Evolutionary conservation across 2,329 filamentous ascomycete genomes (phyloP), one percentile per base, ranked within the genome.

Genomic region (Fusarium camptoceras): DNA sequence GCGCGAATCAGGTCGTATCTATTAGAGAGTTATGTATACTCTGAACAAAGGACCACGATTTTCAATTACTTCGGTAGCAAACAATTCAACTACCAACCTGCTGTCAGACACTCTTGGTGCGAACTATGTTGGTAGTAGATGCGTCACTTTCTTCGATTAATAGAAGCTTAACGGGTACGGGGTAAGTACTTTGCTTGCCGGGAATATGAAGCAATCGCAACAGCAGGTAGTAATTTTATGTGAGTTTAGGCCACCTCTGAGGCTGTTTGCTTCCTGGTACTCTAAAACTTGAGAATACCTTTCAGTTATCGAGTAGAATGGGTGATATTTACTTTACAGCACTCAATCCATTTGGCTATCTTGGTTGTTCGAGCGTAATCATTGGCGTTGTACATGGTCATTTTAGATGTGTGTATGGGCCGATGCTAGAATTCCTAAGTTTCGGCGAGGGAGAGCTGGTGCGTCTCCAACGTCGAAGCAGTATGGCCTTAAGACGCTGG

Each of bases 401-500:
- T n/a, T 37, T 37, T 10, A 37, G 10, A 37, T n/a, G n/a, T 37
- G 18, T 37, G 6, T 34, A 24, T 27, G 39, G 27, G 54, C 27
- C 27, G 37, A 34, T 44, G 49, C 22, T 30, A 30, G 25, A 59
- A 56, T 58, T 39, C 28, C 39, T 7, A 9, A 42, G 54, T 24
- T 43, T 57, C 58, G n/a, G 24, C 27, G 55, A 70, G 66, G 67
- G 66, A 63, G 64, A 61, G 46, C 20, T 25, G 43, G 44, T 42
- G 11, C 46, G 25, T 25, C 16, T 27, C 20, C 27, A 14, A 43
- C 42, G 43, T 18, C 37, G 34, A 51, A 56, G 47, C 50, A 49
- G 46, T 47, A 57, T 65, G 59, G 50, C 49, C 65, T 56, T 48
- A 49, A 58, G 64, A 71, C 50, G 71, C 43, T 30, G 25, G 43